Base-by-base conservation (phyloP, 73 alveolate species). In the Stentor roeselii region DNA sequence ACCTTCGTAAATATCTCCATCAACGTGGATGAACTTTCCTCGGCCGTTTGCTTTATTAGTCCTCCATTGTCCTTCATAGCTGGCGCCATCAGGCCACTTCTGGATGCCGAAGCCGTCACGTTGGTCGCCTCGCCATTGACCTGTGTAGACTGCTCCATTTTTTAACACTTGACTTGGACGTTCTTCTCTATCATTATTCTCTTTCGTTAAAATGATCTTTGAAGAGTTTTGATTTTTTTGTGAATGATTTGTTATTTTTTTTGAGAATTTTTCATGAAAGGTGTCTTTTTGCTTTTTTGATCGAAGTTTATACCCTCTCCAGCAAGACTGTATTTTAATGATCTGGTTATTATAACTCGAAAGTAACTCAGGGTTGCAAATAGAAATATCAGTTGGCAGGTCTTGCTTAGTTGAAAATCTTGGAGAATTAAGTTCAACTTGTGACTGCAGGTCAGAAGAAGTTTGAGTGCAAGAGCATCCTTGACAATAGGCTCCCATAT, bases 11-110 rank as follows among this genome's bases (percentile, higher is more conserved):
- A 89, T 89, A 83, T 93, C 98, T 2, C 98, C 98, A 83, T 93
- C 97, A 2, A 92, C 89, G 75, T 93, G 96, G 60, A 59, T 82
- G 78, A 93, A 93, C 76, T 80, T 93, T 21, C 98, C 98, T 87
- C 90, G 86, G 30, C 98, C 98, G 60, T 74, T 41, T 0, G 98
- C 98, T 83, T 88, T 86, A 78, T 92, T 90, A 30, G 86, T 60
- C 32, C 60, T 39, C 89, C 94, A 93, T 80, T 93, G 67, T 39
- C 98, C 98, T 84, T 85, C 93, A 85, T 89, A 91, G 59, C 60
- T 89, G 38, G 93, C 95, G 2, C 98, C 98, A 88, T 95, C 94
- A 27, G 93, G 91, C 98, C 98, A 95, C 85, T 60, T 86, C 74
- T 92, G 88, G 3, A 83, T 88, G 39, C 97, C 97, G 60, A 88